phyloP scores from a whole-genome alignment of 768 basidiomycete genomes.

The Rhizopogon sp. region DNA sequence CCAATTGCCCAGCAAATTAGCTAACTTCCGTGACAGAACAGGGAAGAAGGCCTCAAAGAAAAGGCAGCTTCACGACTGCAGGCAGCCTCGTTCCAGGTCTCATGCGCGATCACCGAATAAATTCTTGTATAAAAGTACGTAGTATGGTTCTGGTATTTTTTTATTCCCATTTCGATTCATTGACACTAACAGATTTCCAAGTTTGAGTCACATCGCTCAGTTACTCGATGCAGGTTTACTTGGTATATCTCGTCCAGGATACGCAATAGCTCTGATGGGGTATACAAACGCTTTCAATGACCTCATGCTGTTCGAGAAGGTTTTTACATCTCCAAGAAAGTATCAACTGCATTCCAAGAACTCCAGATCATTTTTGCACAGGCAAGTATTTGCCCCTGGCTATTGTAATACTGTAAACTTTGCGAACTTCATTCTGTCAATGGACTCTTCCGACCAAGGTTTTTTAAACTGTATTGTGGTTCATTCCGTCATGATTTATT shows the following conservation, averaged over 20 bases:
- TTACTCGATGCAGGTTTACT: background rate
- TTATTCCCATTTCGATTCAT: background rate
- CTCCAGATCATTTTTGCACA: background rate
- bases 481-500: background rate
- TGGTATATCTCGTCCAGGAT: background rate
- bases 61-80: background rate
- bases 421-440: background rate
- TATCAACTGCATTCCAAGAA: background rate
- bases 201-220: background rate
- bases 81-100: background rate
- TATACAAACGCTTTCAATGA: background rate
- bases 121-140: background rate
- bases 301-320: background rate
- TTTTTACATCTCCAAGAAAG: background rate
- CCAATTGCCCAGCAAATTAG: background rate
- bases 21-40: background rate
- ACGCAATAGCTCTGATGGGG: background rate
- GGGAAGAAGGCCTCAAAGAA: background rate
- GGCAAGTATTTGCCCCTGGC: no score
- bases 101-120: background rate
- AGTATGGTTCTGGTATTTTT: background rate
- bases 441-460: background rate
- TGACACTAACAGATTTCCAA: background rate
- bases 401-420: background rate
- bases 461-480: background rate